Conservation (phyloP, 2,329 filamentous ascomycete genomes). For the Epichloe uncinata region DNA sequence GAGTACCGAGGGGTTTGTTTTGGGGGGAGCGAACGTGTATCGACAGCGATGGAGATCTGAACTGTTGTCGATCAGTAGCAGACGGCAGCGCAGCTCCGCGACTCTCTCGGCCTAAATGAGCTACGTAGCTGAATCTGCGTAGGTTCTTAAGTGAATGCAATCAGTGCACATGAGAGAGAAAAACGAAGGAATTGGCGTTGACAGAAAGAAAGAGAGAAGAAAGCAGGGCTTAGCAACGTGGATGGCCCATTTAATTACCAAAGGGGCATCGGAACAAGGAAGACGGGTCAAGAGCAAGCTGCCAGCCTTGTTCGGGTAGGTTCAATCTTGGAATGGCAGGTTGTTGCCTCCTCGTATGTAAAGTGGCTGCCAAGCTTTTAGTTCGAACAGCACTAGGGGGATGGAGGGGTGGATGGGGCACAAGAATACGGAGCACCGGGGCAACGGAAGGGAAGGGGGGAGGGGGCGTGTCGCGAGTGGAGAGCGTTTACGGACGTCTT, state of each 20-base stretch:
- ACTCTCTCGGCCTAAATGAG: neutral
- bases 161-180: neutral
- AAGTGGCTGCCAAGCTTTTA: neutral
- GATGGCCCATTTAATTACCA: neutral
- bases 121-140: neutral
- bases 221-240: neutral
- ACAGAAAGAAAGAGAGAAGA: neutral
- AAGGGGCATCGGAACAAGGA: neutral
- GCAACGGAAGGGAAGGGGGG: too few species aligned
- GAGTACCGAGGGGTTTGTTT: neutral
- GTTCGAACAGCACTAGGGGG: neutral
- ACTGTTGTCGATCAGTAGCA: neutral
- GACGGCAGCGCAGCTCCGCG: neutral
- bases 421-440: too few species aligned
- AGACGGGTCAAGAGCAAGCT: neutral
- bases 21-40: neutral
- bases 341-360: neutral
- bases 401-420: neutral
- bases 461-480: neutral
- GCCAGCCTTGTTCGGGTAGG: neutral
- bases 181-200: neutral
- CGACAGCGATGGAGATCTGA: neutral
- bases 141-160: neutral
- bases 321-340: neutral
- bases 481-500: neutral